A percentile compares a stretch with the other conserved stretches of the same genome.
Conservation (phyloP, 495 filamentous ascomycete species). For the Melanomma pulvis-pyrius region DNA sequence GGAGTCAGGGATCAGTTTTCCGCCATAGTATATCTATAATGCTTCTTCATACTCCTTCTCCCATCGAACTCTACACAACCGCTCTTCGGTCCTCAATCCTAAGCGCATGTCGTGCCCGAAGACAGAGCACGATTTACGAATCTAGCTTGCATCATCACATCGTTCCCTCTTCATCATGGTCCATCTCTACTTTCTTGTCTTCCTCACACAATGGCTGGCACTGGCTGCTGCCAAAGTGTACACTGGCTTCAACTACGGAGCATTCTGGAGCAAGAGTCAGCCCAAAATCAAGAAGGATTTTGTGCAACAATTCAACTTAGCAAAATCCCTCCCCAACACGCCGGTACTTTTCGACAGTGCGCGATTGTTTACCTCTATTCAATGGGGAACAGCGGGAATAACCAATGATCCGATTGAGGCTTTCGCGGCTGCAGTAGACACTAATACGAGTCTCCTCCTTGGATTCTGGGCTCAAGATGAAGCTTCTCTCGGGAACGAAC, state of each 20-base stretch:
- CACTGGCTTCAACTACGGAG: constrained; percentile 81
- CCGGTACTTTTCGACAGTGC: constrained; percentile 69
- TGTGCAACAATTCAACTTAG: constrained; percentile 64
- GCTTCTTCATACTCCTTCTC: no score
- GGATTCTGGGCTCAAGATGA: constrained; percentile 61
- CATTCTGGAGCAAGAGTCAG: constrained; percentile 59
- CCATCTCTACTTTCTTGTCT: neutral
- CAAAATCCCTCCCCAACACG: constrained; percentile 66
- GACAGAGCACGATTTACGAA: no score
- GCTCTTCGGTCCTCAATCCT: no score
- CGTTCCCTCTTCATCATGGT: no score
- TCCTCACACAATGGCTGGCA: neutral
- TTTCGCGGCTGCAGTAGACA: constrained; percentile 55
- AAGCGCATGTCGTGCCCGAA: no score
- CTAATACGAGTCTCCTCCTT: constrained; percentile 61
- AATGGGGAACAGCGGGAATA: constrained; percentile 56
- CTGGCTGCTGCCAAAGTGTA: constrained; percentile 40
- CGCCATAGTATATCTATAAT: no score
- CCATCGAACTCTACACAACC: no score
- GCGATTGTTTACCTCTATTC: constrained; percentile 60
- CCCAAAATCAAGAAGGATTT: constrained; percentile 65
- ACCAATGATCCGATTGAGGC: constrained; percentile 54
- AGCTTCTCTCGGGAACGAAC: constrained; percentile 60
- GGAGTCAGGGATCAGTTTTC: no score
- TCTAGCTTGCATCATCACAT: no score